These are phyloP conservation scores for Lodderomyces margitis DNA, from an alignment of 1,139 yeast species.

Conservation along the genomic window DNA sequence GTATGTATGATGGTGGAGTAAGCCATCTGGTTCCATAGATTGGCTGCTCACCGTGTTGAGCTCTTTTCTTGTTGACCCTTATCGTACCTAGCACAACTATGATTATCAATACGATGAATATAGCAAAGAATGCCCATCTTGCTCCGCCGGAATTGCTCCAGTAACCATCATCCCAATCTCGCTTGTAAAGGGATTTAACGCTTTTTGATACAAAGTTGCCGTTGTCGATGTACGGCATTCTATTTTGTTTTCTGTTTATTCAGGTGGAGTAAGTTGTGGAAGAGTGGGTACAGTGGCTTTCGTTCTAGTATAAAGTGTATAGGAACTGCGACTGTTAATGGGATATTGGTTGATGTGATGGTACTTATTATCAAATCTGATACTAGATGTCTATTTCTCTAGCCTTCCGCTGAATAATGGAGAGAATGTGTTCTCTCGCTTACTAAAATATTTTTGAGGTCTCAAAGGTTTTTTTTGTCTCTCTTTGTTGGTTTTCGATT, in stretches of 20 bases:
- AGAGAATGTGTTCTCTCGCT: too few species aligned
- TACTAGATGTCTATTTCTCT: too few species aligned
- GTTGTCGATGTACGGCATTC: conserved; percentile 1
- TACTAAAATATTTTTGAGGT: too few species aligned
- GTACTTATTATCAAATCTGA: too few species aligned
- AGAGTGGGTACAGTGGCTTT: too few species aligned
- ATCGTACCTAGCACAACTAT: conserved; percentile 53
- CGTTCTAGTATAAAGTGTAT: too few species aligned
- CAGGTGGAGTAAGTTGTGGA: too few species aligned
- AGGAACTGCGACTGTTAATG: background rate
- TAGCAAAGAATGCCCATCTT: conserved; percentile 58
- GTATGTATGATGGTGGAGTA: conserved; percentile 85
- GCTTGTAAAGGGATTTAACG: conserved; percentile 1
- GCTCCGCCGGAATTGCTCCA: conserved; percentile 38
- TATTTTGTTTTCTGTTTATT: too few species aligned
- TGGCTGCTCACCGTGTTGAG: conserved; percentile 63
- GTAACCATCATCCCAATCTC: conserved; percentile 17
- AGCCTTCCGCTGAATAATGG: too few species aligned
- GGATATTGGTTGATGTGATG: background rate
- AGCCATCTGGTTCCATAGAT: conserved; percentile 85
- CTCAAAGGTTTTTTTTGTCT: too few species aligned
- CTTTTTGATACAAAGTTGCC: background rate
- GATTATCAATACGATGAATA: conserved; percentile 47
- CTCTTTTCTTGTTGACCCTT: conserved; percentile 58
- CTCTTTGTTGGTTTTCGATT: too few species aligned